Evolutionary conservation across 2,329 filamentous ascomycete genomes (phyloP).

Genomic region (Fusarium duplospermum): DNA sequence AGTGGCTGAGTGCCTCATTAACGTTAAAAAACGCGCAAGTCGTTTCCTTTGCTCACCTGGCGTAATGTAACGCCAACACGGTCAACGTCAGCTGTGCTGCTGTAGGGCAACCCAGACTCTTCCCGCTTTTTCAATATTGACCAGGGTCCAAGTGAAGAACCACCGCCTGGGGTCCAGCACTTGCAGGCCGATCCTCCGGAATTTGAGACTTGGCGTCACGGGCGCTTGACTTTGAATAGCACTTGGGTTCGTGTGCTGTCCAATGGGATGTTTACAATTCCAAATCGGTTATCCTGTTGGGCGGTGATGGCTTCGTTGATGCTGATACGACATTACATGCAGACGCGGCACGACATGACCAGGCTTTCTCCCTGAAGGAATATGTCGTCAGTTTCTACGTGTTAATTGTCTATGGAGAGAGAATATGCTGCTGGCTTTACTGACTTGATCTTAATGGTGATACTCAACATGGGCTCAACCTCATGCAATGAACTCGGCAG

Average conservation of each 20-base stretch:
- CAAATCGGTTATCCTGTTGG: background rate
- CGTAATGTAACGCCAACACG: background rate
- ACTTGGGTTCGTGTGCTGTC: background rate
- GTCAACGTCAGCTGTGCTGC: background rate
- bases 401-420: background rate
- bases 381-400: background rate
- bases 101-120: background rate
- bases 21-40: background rate
- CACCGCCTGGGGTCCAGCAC: background rate
- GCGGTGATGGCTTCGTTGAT: background rate
- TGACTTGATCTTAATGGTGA: background rate
- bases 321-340: background rate
- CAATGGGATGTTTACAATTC: background rate
- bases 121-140: background rate
- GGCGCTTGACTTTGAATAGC: slow-evolving; percentile 6
- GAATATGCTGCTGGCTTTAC: background rate
- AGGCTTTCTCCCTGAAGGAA: background rate
- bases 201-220: background rate
- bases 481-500: background rate
- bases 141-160: background rate
- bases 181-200: background rate
- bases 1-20: background rate
- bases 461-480: background rate
- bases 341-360: background rate
- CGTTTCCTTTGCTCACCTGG: background rate